Percentiles rank a stretch among this genome's conserved stretches.
Conservation (phyloP, 306 rosid genomes). For the Fragaria nilgerrensis region DNA sequence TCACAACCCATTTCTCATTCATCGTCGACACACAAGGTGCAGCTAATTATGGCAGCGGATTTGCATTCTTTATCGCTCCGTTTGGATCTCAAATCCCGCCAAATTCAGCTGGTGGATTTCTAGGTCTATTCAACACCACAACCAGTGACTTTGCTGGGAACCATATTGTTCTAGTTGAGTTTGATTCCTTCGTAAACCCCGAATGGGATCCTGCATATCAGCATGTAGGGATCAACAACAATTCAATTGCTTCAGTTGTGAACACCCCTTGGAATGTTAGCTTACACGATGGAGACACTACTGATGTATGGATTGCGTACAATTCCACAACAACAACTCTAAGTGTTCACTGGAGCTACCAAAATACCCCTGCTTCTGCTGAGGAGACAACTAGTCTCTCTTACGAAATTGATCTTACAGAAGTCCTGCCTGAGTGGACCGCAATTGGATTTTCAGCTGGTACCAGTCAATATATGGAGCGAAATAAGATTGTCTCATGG, state of each 20-base stretch:
- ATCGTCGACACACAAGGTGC: not conserved
- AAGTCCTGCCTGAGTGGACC: not conserved
- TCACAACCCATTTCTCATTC: not conserved
- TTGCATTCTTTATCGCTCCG: not conserved
- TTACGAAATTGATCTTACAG: not conserved
- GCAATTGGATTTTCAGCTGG: not conserved
- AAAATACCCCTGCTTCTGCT: not conserved
- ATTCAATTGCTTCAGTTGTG: not conserved
- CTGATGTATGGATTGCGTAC: not conserved
- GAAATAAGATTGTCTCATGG: not conserved
- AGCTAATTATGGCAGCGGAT: not conserved
- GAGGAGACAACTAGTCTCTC: not conserved
- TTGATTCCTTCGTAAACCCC: not conserved
- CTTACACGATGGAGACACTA: not conserved
- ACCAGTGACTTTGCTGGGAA: not conserved
- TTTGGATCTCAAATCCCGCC: not conserved
- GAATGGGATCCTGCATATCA: not conserved
- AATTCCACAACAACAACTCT: not conserved
- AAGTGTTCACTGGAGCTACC: slow-evolving; percentile 4
- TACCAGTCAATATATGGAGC: not conserved
- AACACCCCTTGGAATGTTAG: not conserved
- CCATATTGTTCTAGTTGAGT: not conserved
- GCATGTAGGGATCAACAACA: not conserved
- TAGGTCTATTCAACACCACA: not conserved
- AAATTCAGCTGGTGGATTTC: not conserved